Conservation (phyloP, 805 yeast genomes). For the Candida ortonii region DNA sequence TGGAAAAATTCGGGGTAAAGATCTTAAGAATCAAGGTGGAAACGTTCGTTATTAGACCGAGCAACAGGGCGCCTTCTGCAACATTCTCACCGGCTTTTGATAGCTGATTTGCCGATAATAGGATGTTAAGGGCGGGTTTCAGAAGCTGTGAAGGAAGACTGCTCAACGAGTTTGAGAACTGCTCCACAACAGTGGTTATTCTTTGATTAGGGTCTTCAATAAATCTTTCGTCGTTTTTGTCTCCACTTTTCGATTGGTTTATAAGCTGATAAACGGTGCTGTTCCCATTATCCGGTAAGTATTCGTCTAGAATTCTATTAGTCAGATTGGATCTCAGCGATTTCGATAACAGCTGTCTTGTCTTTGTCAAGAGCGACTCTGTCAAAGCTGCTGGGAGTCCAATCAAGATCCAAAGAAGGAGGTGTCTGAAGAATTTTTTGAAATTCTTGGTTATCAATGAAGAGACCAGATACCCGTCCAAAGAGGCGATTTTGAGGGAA, state of each 20-base stretch:
- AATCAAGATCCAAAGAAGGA: conserved; percentile 74
- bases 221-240: conserved; percentile 12
- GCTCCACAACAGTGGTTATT: conserved; percentile 74
- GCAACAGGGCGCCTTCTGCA: conserved; percentile 73
- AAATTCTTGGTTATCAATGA: conserved; percentile 72
- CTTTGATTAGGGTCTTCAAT: conserved; percentile 80
- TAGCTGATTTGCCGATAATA: conserved; percentile 77
- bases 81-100: conserved; percentile 62
- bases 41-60: conserved; percentile 77
- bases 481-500: conserved; percentile 76
- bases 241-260: conserved; percentile 34
- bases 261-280: conserved; percentile 74
- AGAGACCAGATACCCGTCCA: conserved; percentile 85
- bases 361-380: conserved; percentile 64
- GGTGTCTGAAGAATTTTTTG: conserved; percentile 55
- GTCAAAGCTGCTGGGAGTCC: conserved; percentile 85
- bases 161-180: conserved; percentile 69
- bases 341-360: conserved; percentile 55
- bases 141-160: conserved; percentile 77
- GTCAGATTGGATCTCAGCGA: conserved; percentile 65
- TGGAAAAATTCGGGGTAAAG: conserved; percentile 89
- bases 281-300: conserved; percentile 65
- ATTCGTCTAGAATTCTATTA: conserved; percentile 58
- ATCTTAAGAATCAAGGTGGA: conserved; percentile 71
- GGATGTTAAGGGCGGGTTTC: conserved; percentile 77